phyloP scores from a whole-genome alignment of 176 grass and related monocot species.

The Poa annua region DNA sequence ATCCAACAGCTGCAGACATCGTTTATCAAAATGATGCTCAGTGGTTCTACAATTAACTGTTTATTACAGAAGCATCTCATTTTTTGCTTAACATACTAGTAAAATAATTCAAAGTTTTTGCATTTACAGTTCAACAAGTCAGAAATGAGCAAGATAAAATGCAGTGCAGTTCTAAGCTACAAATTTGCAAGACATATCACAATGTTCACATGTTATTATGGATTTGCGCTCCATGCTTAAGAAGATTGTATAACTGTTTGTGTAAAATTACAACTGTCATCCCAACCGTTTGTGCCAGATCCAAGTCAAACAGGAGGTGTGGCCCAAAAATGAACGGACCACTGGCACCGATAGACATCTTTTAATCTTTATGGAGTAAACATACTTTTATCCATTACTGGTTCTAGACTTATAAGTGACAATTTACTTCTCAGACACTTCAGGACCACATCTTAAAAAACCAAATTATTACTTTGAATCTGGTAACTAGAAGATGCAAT shows the following conservation, averaged over 20 bases:
- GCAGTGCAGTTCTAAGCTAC: background rate
- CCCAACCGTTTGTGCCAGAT: background rate
- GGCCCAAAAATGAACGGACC: background rate
- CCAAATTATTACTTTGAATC: conserved; percentile 18
- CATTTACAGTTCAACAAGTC: conserved; percentile 3
- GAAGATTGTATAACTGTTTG: background rate
- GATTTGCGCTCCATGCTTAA: background rate
- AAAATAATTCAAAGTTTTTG: background rate
- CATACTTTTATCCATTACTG: background rate
- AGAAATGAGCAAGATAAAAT: conserved; percentile 17
- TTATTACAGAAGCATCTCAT: background rate
- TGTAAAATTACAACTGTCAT: background rate
- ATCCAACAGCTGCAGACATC: conserved; percentile 7
- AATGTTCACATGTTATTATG: background rate
- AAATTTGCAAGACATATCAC: background rate
- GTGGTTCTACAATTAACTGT: background rate
- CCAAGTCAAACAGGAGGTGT: background rate
- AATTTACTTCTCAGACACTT: background rate
- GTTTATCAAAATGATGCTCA: conserved; percentile 28
- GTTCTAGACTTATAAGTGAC: background rate
- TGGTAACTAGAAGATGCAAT: conserved; percentile 10
- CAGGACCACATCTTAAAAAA: conserved; percentile 1
- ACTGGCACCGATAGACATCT: background rate
- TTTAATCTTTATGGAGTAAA: background rate
- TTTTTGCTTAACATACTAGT: background rate